These are phyloP conservation scores for Fusarium beomiforme DNA, from an alignment of 2,329 filamentous ascomycete species.

Conservation along the genomic window DNA sequence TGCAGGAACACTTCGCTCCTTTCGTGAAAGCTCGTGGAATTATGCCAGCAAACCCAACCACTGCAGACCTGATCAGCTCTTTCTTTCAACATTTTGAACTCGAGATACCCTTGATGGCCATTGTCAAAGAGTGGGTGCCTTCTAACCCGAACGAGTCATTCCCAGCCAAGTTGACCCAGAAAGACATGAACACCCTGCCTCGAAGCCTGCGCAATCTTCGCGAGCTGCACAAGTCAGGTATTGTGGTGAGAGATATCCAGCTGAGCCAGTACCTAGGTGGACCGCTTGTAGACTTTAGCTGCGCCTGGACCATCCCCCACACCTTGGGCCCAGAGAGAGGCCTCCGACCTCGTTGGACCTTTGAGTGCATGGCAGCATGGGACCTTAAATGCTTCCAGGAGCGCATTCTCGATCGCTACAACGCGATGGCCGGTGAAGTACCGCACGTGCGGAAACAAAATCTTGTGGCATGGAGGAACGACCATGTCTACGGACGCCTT, in stretches of 20 bases:
- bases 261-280: constrained; percentile 9
- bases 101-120: constrained; percentile 3
- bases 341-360: constrained; percentile 2
- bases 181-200: background rate
- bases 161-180: background rate
- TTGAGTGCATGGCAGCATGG: constrained; percentile 24
- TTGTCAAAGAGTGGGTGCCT: constrained; percentile 16
- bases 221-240: constrained; percentile 15
- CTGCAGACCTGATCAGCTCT: background rate
- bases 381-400: constrained; percentile 3
- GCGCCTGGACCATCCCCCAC: constrained; percentile 27
- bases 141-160: background rate
- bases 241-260: constrained; percentile 20
- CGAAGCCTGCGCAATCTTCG: constrained; percentile 1
- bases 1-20: background rate
- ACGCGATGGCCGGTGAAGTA: background rate
- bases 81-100: background rate
- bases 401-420: background rate
- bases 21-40: too few relatives aligned
- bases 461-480: background rate
- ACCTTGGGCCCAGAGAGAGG: background rate
- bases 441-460: background rate
- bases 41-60: too few relatives aligned
- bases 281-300: constrained; percentile 1
- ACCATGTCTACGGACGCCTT: background rate